phyloP scores from a whole-genome alignment of 495 filamentous ascomycete genomes.

The Tetracladium setigerum region DNA sequence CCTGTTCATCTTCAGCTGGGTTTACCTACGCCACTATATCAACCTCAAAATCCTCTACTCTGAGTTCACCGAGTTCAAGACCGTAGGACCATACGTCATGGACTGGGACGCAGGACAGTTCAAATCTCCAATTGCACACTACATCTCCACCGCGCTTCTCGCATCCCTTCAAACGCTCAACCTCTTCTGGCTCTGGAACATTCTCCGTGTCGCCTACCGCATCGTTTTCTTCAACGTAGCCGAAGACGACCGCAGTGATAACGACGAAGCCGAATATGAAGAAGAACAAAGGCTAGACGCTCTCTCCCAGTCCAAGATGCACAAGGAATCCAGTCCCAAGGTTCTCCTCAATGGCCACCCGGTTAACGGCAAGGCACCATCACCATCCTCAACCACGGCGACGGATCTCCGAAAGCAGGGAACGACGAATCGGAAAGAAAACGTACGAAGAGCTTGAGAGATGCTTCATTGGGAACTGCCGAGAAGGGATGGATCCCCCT shows the following conservation, averaged over 20 bases:
- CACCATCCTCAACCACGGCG: not conserved
- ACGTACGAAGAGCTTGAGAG: conserved; percentile 11
- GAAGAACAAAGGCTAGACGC: conserved; percentile 11
- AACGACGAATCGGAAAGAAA: conserved; percentile 18
- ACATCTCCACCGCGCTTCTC: conserved; percentile 63
- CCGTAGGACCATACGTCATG: conserved; percentile 79
- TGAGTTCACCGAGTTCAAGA: conserved; percentile 79
- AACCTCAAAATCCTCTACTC: conserved; percentile 84
- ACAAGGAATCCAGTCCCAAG: conserved; percentile 1
- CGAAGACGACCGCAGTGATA: conserved; percentile 47
- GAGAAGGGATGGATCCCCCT: not conserved
- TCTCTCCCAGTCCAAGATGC: too few species aligned
- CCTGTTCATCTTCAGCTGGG: conserved; percentile 77
- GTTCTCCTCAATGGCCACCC: conserved; percentile 10
- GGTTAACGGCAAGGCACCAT: conserved; percentile 9
- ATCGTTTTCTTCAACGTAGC: conserved; percentile 37
- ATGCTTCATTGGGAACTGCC: not conserved
- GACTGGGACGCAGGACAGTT: conserved; percentile 81
- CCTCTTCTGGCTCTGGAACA: conserved; percentile 81
- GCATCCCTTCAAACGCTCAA: conserved; percentile 73
- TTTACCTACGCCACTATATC: conserved; percentile 86
- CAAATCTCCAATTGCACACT: conserved; percentile 71
- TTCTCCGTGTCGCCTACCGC: conserved; percentile 63
- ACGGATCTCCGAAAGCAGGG: conserved; percentile 7
- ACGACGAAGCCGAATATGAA: conserved; percentile 37